Percentiles rank a stretch among this genome's conserved stretches.
phyloP scores from a whole-genome alignment of 78 protist species.

The Salpingoeca rosetta region DNA sequence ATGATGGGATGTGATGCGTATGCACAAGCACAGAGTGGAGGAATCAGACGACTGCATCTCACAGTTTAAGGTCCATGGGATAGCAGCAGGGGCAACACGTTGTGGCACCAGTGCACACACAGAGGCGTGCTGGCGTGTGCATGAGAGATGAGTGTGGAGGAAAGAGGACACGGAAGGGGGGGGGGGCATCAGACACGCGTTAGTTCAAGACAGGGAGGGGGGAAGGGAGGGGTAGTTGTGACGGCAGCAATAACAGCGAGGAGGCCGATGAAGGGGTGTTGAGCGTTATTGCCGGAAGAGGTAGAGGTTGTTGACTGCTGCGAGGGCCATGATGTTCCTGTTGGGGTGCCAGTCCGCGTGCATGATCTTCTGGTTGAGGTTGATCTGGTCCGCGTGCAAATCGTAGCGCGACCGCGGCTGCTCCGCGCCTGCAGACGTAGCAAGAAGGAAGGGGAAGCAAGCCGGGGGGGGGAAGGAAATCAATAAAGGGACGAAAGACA shows the following conservation, averaged over 20 bases:
- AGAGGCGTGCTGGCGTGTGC: too few relatives aligned
- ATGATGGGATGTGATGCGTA: too few relatives aligned
- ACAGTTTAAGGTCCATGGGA: background rate
- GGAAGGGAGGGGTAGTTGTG: background rate
- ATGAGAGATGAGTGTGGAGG: background rate
- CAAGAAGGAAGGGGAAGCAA: background rate
- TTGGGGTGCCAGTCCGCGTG: conserved; percentile 62
- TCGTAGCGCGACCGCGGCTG: conserved; percentile 1
- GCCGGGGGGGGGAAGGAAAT: background rate
- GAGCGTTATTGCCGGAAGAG: background rate
- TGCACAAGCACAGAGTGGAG: too few relatives aligned
- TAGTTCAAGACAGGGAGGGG: background rate
- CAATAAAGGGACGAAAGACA: too few relatives aligned
- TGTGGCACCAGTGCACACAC: too few relatives aligned
- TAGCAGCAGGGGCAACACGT: background rate
- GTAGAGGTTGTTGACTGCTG: conserved; percentile 44
- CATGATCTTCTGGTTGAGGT: conserved; percentile 43
- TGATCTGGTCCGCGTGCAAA: conserved; percentile 18
- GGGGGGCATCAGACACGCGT: background rate
- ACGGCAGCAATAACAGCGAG: background rate
- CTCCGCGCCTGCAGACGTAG: too few relatives aligned
- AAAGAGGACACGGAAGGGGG: background rate
- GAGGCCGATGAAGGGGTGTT: background rate
- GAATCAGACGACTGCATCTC: background rate
- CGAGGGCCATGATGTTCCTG: conserved; percentile 50